These are phyloP conservation scores for Aureococcus anophagefferens DNA, from an alignment of 108 stramenopile species.

Conservation along the genomic window DNA sequence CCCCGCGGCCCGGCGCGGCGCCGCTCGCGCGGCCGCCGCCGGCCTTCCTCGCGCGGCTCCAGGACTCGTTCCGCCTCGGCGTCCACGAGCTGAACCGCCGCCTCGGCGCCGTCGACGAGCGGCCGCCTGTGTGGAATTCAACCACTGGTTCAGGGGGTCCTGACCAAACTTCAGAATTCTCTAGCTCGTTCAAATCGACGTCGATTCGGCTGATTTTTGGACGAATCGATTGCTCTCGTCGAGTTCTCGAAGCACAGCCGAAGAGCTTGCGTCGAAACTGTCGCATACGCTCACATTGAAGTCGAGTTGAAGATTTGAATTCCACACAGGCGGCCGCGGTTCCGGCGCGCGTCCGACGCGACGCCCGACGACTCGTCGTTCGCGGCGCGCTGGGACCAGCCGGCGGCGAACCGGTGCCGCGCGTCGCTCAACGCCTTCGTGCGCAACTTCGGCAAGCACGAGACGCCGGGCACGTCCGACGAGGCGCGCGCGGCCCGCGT, in stretches of 20 bases:
- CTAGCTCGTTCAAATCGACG: too few relatives aligned
- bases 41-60: not conserved
- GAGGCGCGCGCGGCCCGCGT: not conserved
- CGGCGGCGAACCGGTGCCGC: not conserved
- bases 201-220: too few relatives aligned
- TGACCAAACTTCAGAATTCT: too few relatives aligned
- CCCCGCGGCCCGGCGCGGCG: not conserved
- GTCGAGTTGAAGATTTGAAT: too few relatives aligned
- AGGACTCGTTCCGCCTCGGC: not conserved
- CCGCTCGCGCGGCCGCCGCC: not conserved
- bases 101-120: not conserved
- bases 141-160: too few relatives aligned
- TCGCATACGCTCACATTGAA: too few relatives aligned
- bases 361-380: too few relatives aligned
- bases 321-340: too few relatives aligned
- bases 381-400: not conserved
- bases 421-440: not conserved
- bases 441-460: not conserved
- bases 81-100: not conserved
- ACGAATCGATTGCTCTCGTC: too few relatives aligned
- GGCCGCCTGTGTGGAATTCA: too few relatives aligned
- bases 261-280: too few relatives aligned
- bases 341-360: not conserved
- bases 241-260: too few relatives aligned
- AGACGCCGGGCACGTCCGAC: not conserved